phyloP scores from a whole-genome alignment of 1,284 basidiomycete genomes.

The Leccinum pachyderme region DNA sequence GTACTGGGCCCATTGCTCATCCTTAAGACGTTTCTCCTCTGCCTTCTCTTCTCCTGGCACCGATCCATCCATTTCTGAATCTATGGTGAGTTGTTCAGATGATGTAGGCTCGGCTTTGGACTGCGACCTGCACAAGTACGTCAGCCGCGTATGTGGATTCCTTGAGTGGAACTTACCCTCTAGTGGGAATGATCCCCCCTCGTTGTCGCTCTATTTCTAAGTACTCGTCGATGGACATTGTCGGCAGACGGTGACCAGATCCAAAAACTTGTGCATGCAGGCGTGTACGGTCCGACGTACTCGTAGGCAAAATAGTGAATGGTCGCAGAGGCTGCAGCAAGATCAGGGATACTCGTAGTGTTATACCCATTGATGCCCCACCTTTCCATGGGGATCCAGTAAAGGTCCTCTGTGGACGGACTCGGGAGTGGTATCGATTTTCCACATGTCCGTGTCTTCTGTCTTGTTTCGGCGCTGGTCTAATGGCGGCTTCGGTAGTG shows the following conservation, averaged over 20 bases:
- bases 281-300: conserved; percentile 62
- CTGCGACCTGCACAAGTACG: conserved; percentile 50
- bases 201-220: conserved; percentile 81
- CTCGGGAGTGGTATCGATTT: conserved; percentile 57
- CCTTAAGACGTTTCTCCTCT: conserved; percentile 78
- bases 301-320: conserved; percentile 87
- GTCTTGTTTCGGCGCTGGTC: conserved; percentile 39
- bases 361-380: conserved; percentile 28
- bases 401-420: conserved; percentile 61
- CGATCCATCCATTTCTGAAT: conserved; percentile 85
- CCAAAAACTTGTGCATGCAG: conserved; percentile 83
- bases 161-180: conserved; percentile 60
- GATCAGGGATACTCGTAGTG: conserved; percentile 5
- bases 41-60: conserved; percentile 63
- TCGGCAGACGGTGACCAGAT: conserved; percentile 84
- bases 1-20: conserved; percentile 85
- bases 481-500: conserved; percentile 33
- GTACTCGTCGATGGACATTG: conserved; percentile 97
- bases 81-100: conserved; percentile 73
- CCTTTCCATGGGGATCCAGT: conserved; percentile 74
- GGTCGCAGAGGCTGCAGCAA: conserved; percentile 69
- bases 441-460: conserved; percentile 67
- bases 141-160: conserved; percentile 8
- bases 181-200: conserved; percentile 85
- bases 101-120: conserved; percentile 68